Percentiles rank a stretch among this genome's conserved stretches.
Conservation (phyloP, 2,329 filamentous ascomycete species). For the Botryosphaeria dothidea region DNA sequence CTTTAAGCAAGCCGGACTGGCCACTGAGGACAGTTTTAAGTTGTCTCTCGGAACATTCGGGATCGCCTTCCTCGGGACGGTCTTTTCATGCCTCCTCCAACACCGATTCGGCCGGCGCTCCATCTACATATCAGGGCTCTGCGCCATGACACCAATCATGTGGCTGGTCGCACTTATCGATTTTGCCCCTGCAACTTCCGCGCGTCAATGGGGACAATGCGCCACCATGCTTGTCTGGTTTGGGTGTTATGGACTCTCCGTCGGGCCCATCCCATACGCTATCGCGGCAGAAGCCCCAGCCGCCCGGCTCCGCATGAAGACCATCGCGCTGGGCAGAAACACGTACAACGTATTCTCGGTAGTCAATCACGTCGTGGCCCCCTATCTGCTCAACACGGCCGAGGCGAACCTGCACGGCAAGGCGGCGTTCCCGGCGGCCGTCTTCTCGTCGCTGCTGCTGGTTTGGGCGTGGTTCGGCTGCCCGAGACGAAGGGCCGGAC, state of each 20-base stretch:
- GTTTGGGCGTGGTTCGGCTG: conserved; percentile 78
- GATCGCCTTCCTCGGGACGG: conserved; percentile 72
- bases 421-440: conserved; percentile 84
- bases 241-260: conserved; percentile 78
- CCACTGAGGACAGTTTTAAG: conserved; percentile 42
- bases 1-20: conserved; percentile 47
- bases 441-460: conserved; percentile 74
- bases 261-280: conserved; percentile 86
- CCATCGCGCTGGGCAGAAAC: conserved; percentile 78
- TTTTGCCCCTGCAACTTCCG: conserved; percentile 23
- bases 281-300: conserved; percentile 82
- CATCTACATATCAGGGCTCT: conserved; percentile 68
- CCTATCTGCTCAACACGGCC: conserved; percentile 81
- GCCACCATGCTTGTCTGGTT: conserved; percentile 41
- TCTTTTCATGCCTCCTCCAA: conserved; percentile 79
- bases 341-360: conserved; percentile 76
- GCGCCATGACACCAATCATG: conserved; percentile 68
- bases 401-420: conserved; percentile 86
- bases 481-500: conserved; percentile 78
- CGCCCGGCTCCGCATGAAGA: conserved; percentile 84
- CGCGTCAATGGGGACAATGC: neutral
- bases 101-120: conserved; percentile 73
- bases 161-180: conserved; percentile 76
- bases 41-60: conserved; percentile 56
- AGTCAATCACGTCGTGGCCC: conserved; percentile 75